Evolutionary conservation across 768 basidiomycete genomes (phyloP), one percentile per base, ranked within the genome.

Genomic region (Serendipita sp.): DNA sequence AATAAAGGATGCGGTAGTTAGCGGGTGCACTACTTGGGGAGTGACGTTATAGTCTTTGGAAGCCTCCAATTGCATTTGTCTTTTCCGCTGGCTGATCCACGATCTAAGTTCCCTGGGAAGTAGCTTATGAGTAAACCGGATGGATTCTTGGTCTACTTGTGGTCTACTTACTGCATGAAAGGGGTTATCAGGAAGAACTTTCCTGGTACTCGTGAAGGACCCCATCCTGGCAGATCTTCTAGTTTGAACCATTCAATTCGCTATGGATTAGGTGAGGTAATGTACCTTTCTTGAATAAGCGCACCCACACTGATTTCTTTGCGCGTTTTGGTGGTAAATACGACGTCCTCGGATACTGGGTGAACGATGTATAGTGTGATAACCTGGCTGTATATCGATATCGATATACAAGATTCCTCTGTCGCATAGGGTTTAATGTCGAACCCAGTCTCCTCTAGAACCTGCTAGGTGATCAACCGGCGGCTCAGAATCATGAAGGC

Each of bases 121-220:
- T 26, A 38, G 26, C 11, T 31, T n/a, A n/a, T 22, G 33, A 58
- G 22, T n/a, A n/a, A 11, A n/a, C 4, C 20, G 30, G 9, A 58
- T 4, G 30, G 9, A 16, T 17, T 43, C 26, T 20, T 26, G 31
- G 17, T 14, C 33, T 20, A 73, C 81, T 62, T 74, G 90, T 26
- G 31, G 17, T 14, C 33, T 20, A 73, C 81, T 62, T 74, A 90
- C 88, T 76, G 79, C 67, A 99, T 91, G 75, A 98, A 96, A 3
- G 95, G 94, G 0, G 91, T 83, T 41, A 98, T 92, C 69, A 97
- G 77, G 75, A 96, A 99, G 73, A 96, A 98, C 72, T 88, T 92
- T 43, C 88, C 67, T 45, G 85, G 16, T 77, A 78, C 63, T 75
- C 76, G 63, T 65, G 63, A 86, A 68, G 82, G 82, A 71, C 82